Conservation (phyloP, 2,329 filamentous ascomycete species). For the Claviceps arundinis region DNA sequence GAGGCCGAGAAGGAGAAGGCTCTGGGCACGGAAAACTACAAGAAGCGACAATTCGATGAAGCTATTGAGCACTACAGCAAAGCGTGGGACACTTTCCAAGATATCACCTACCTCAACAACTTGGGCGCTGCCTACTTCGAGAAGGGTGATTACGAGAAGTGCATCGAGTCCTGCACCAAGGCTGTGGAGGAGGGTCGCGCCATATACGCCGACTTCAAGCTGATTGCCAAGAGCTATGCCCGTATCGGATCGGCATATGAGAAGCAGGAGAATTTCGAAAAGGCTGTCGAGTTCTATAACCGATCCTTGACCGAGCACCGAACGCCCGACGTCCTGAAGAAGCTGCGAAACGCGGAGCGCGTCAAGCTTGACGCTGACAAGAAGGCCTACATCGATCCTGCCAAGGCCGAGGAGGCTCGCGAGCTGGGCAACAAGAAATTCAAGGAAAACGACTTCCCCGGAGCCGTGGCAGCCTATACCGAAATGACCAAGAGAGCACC, state of each 20-base stretch:
- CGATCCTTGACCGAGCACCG: constrained; percentile 93
- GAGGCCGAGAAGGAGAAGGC: constrained; percentile 92
- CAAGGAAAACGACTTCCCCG: constrained; percentile 93
- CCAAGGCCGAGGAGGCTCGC: constrained; percentile 87
- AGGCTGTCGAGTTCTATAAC: constrained; percentile 82
- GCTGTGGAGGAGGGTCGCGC: constrained; percentile 83
- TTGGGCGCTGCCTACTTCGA: constrained; percentile 88
- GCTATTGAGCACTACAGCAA: constrained; percentile 91
- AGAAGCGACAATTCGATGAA: constrained; percentile 93
- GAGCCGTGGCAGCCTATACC: constrained; percentile 80
- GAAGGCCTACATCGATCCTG: constrained; percentile 74
- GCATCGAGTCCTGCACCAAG: constrained; percentile 75
- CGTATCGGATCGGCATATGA: constrained; percentile 92
- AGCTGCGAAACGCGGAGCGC: constrained; percentile 85
- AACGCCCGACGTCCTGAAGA: constrained; percentile 82
- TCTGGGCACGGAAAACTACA: constrained; percentile 87
- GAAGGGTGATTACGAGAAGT: constrained; percentile 83
- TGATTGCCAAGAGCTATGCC: constrained; percentile 95
- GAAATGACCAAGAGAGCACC: constrained; percentile 97
- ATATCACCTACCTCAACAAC: constrained; percentile 97
- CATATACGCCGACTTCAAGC: constrained; percentile 92
- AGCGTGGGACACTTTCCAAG: constrained; percentile 89
- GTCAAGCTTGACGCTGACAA: constrained; percentile 64
- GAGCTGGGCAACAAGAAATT: constrained; percentile 94
- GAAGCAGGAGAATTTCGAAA: constrained; percentile 65